A percentile compares a stretch with the other conserved stretches of the same genome.
Conservation (phyloP, 148 eudicot genomes). For the Vaccinium darrowii region DNA sequence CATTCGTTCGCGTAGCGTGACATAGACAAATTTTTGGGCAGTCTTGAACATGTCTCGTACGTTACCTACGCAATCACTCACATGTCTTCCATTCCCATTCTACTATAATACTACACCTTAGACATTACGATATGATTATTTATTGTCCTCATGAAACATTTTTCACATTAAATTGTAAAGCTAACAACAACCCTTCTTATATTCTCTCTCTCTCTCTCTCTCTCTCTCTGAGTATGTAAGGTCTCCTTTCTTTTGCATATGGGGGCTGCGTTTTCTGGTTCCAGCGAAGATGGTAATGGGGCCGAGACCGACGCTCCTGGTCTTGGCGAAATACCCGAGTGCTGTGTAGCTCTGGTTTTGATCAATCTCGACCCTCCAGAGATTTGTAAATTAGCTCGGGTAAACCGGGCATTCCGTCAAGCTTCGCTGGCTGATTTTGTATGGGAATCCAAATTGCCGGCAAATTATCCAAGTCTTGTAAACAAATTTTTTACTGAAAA, state of each 20-base stretch:
- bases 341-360: constrained; percentile 53
- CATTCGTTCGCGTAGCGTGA: no score
- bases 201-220: not conserved
- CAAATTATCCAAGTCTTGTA: constrained; percentile 41
- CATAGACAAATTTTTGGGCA: no score
- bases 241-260: constrained; percentile 13
- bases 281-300: not conserved
- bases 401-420: constrained; percentile 37
- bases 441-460: constrained; percentile 62
- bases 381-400: constrained; percentile 42
- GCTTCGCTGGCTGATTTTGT: constrained; percentile 63
- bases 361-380: constrained; percentile 47
- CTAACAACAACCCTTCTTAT: not conserved
- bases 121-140: no score
- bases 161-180: not conserved
- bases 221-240: not conserved
- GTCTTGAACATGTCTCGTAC: no score
- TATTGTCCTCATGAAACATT: no score
- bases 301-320: constrained; percentile 2
- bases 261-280: constrained; percentile 48
- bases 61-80: no score
- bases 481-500: constrained; percentile 28
- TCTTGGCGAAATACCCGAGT: constrained; percentile 65
- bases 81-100: no score
- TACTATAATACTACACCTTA: no score